Conservation (phyloP, 768 basidiomycete genomes). For the Podaxis pistillaris region DNA sequence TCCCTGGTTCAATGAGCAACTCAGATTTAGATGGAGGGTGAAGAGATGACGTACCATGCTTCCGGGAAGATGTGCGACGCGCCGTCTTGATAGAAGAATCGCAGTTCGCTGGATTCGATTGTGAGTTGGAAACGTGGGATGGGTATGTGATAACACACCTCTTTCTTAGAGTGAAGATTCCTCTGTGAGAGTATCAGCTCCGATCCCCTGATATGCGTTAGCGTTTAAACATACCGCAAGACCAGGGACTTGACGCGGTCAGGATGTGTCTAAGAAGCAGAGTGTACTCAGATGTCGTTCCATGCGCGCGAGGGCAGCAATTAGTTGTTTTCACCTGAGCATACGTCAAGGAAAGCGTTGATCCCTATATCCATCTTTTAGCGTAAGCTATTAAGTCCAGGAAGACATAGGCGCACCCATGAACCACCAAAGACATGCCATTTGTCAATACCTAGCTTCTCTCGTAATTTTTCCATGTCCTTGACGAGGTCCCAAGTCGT, state of each 20-base stretch:
- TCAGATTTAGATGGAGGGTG: neutral
- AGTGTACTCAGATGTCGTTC: neutral
- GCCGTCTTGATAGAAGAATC: slow-evolving; percentile 92
- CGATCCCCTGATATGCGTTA: neutral
- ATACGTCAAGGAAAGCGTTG: slow-evolving; percentile 83
- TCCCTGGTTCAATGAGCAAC: slow-evolving; percentile 52
- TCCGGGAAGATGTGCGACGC: slow-evolving; percentile 82
- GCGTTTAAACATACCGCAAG: slow-evolving; percentile 53
- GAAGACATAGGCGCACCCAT: slow-evolving; percentile 55
- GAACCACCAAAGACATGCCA: slow-evolving; percentile 97
- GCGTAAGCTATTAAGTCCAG: neutral
- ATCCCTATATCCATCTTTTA: slow-evolving; percentile 51
- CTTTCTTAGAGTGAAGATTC: slow-evolving; percentile 85
- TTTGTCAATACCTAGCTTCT: slow-evolving; percentile 72
- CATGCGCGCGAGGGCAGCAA: neutral
- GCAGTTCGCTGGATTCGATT: slow-evolving; percentile 55
- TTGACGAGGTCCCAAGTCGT: slow-evolving; percentile 94
- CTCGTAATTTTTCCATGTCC: slow-evolving; percentile 82
- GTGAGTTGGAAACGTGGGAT: neutral
- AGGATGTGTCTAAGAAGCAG: slow-evolving; percentile 61
- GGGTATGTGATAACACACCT: slow-evolving; percentile 39
- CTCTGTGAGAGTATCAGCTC: slow-evolving; percentile 39
- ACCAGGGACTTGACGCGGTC: slow-evolving; percentile 77
- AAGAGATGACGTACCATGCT: slow-evolving; percentile 82
- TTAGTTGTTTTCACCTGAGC: slow-evolving; percentile 55